Evolutionary conservation across 805 yeast genomes (phyloP), one percentile per base, ranked within the genome.

Genomic region (Allodekkera sacchari): DNA sequence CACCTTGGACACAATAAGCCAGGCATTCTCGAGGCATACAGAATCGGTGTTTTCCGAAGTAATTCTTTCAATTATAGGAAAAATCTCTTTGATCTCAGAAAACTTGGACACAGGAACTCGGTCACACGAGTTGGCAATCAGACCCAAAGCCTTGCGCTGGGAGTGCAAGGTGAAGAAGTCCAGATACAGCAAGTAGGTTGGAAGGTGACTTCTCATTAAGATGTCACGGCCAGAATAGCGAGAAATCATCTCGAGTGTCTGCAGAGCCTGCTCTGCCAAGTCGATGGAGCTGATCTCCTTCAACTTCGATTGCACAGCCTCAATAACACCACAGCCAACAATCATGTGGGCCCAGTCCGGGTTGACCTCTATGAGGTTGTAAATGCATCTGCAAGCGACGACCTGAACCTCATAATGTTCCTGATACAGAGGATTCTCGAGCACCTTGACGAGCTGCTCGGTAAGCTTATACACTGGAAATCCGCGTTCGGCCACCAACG

Each of bases 141-240:
- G 80, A 1, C 65, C 59, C 22, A 87, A 57, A 11, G 94, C 84
- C 41, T 85, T 81, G 33, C 94, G 63, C 53, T 89, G 97, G 1
- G 94, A 83, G 57, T 84, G 95, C 14, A 77, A 68, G 2, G 96
- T 83, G 53, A 89, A 81, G 48, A 89, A 89, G 51, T 92, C 97
- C 38, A 88, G 62, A 47, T 75, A 83, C 45, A 71, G 73, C 27
- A 92, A 54, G 39, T 83, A 77, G 0, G 83, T 72, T 6, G 64
- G 56, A 7, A 88, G 52, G 7, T 87, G 79, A 23, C 80, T 78
- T 34, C 73, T 68, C 14, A 63, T 52, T 24, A 84, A 56, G 10
- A 83, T 63, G 18, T 61, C 66, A 25, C 56, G 50, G 2, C 78
- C 71, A 15, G 68, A 59, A 19, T 66, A 66, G 36, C 77, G 58